Conservation (phyloP, 2,329 filamentous ascomycete genomes). For the Fonsecaea erecta region DNA sequence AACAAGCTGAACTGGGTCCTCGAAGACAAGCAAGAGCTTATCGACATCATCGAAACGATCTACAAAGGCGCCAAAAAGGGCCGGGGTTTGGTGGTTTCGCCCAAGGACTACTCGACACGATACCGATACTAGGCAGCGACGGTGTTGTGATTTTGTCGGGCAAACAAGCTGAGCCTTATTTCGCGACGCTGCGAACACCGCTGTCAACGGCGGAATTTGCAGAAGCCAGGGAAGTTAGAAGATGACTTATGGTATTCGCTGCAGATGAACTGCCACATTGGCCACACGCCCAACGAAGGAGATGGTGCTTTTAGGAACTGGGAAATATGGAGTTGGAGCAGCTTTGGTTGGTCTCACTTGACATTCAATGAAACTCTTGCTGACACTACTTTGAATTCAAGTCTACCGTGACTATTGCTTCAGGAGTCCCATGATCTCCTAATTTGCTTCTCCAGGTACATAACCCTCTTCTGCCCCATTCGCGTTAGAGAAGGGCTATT, state of each 20-base stretch:
- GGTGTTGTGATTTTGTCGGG: background rate
- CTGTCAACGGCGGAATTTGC: background rate
- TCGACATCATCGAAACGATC: slow-evolving; percentile 97
- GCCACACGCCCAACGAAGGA: background rate
- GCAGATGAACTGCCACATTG: background rate
- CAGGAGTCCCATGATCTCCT: background rate
- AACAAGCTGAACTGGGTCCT: slow-evolving; percentile 97
- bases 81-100: slow-evolving; percentile 91
- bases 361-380: slow-evolving; percentile 30
- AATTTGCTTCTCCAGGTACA: slow-evolving; percentile 8
- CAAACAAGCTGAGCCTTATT: background rate
- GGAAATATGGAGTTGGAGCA: background rate
- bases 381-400: slow-evolving; percentile 25
- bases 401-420: background rate
- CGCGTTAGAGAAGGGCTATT: background rate
- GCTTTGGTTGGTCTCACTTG: slow-evolving; percentile 34
- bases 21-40: slow-evolving; percentile 97
- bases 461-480: background rate
- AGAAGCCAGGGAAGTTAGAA: background rate
- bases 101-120: slow-evolving; percentile 78
- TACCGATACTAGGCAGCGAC: slow-evolving; percentile 63
- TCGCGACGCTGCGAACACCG: background rate
- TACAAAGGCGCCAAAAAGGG: slow-evolving; percentile 99
- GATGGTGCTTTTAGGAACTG: background rate
- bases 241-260: background rate